These are phyloP conservation scores for Trifolium subterraneum DNA, from an alignment of 306 rosid species.

Conservation along the genomic window DNA sequence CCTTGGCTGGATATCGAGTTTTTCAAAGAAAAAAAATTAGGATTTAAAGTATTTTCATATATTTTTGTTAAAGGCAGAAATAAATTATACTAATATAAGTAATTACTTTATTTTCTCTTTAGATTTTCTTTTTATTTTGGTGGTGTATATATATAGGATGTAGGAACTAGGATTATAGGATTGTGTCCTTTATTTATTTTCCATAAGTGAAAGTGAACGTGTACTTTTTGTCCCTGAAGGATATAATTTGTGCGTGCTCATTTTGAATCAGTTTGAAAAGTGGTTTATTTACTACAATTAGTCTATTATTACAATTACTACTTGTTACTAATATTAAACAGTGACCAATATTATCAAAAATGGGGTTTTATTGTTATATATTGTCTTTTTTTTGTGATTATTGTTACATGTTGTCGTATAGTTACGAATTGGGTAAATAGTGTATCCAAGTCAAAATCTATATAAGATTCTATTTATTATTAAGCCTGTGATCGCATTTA, in stretches of 20 bases:
- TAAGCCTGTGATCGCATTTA: neutral
- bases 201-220: neutral
- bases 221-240: neutral
- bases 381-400: neutral
- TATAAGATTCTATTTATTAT: neutral
- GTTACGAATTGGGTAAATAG: neutral
- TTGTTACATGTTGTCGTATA: neutral
- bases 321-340: neutral
- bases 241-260: neutral
- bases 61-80: too few species aligned
- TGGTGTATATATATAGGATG: neutral
- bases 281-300: slow-evolving; percentile 17
- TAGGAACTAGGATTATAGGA: neutral
- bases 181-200: neutral
- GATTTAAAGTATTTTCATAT: too few species aligned
- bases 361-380: neutral
- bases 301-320: neutral
- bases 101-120: neutral
- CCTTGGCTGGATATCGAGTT: too few species aligned
- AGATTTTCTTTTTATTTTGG: neutral
- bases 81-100: too few species aligned
- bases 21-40: too few species aligned
- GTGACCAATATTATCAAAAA: neutral
- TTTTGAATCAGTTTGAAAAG: slow-evolving; percentile 14
- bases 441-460: slow-evolving; percentile 13